Conservation (phyloP, 228 moss, liverwort and hornwort genomes). For the Sphagnum fallax region DNA sequence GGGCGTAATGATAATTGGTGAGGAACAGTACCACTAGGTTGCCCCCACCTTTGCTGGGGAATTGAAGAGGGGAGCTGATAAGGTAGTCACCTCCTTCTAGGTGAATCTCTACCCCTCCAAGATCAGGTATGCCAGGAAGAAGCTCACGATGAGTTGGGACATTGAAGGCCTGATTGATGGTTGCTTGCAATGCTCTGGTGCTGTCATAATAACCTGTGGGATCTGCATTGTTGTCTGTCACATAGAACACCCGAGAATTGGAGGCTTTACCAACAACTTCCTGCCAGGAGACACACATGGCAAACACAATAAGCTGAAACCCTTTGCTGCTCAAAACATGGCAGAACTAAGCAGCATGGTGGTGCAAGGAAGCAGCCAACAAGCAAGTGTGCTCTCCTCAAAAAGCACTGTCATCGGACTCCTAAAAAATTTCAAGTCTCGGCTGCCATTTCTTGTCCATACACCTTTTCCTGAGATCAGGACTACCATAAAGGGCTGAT, state of each 20-base stretch:
- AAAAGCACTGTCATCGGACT: no score
- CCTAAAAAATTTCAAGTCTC: background rate
- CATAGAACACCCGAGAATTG: conserved; percentile 57
- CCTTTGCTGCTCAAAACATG: background rate
- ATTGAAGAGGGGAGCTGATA: conserved; percentile 60
- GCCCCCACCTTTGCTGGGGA: conserved; percentile 59
- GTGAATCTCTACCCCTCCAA: conserved; percentile 75
- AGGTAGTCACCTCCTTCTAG: conserved; percentile 80
- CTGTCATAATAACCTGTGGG: conserved; percentile 71
- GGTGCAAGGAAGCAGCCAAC: background rate
- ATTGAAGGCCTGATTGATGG: conserved; percentile 58
- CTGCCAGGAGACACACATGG: conserved; percentile 19
- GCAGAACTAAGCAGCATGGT: background rate
- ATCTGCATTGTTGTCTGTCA: conserved; percentile 78
- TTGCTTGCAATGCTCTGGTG: conserved; percentile 59
- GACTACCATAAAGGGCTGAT: no score
- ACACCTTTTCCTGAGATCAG: no score
- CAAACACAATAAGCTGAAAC: background rate
- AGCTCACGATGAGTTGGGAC: conserved; percentile 54
- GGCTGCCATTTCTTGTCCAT: background rate
- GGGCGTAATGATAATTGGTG: no score
- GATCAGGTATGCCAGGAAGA: conserved; percentile 59
- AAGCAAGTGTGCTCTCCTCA: background rate
- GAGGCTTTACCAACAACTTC: conserved; percentile 13
- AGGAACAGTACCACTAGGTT: conserved; percentile 59